These are phyloP conservation scores for Mimosa pudica DNA, from an alignment of 306 rosid genomes.

Conservation along the genomic window DNA sequence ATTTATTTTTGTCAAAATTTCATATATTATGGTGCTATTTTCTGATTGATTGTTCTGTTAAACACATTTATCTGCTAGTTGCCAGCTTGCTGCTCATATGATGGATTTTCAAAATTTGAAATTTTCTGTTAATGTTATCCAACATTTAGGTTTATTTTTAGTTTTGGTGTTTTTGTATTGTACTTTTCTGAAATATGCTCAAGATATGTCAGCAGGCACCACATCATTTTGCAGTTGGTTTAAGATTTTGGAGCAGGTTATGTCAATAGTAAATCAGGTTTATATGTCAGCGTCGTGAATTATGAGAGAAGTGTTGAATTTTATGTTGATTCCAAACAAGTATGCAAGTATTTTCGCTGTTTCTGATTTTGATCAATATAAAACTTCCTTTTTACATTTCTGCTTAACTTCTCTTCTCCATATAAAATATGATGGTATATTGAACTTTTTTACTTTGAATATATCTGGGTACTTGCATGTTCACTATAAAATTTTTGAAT, in stretches of 20 bases:
- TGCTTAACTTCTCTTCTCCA: conserved; percentile 45
- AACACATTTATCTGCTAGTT: conserved; percentile 6
- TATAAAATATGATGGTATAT: conserved; percentile 48
- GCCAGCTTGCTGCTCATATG: background rate
- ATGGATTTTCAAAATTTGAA: conserved; percentile 15
- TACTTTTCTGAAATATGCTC: conserved; percentile 23
- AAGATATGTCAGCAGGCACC: conserved; percentile 43
- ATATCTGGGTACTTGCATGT: background rate
- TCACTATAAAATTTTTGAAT: background rate
- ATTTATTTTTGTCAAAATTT: conserved; percentile 6
- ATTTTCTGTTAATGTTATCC: conserved; percentile 8
- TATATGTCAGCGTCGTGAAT: conserved; percentile 25
- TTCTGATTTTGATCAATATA: background rate
- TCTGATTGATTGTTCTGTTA: conserved; percentile 5
- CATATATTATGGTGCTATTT: background rate
- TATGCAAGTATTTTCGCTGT: background rate
- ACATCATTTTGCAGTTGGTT: conserved; percentile 51
- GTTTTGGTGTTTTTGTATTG: conserved; percentile 6
- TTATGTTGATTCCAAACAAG: conserved; percentile 3
- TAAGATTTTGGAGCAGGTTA: conserved; percentile 51
- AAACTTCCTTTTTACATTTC: background rate
- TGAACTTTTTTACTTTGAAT: background rate
- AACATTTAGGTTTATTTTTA: background rate
- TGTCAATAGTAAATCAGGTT: conserved; percentile 59
- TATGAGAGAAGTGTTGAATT: conserved; percentile 15